Evolutionary conservation across 2,329 filamentous ascomycete species (phyloP), one percentile per base, ranked within the genome.

Genomic region (Colletotrichum caudatum): DNA sequence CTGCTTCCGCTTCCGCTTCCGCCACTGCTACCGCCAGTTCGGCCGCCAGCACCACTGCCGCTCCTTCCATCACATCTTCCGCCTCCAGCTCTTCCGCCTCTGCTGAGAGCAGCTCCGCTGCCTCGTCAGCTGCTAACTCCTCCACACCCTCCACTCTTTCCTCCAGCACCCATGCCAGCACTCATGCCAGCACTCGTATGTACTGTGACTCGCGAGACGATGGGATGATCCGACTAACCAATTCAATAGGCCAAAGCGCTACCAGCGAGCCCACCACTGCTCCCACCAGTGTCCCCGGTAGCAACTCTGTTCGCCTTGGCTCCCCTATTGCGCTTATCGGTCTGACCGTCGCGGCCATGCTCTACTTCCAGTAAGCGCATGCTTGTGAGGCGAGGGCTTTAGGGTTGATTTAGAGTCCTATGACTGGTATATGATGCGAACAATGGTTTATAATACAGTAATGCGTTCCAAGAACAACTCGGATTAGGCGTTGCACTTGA

Each of bases 301-400:
- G 71, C 57, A 74, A 76, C 60, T 69, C 74, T 46, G 75, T 70
- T 59, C 74, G 72, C 74, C 77, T 80, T 71, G 77, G 80, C 71
- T 83, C 81, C 26, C 80, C 82, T n/a, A 78, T 84, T 53, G 82
- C 81, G 53, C 77, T 84, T 39, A 77, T 84, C 74, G 76, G 82
- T 44, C 78, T 81, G 56, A 79, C 82, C 46, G 77, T 81, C 51
- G 82, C 80, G 64, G 79, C 81, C 63, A 79, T 84, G 73, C 69
- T 82, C 74, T 82, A 82, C 81, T 81, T 83, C 74, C 82, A 84
- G 79, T 84, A 81, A 78, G 64, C 70, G 54, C 53, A 37, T 54
- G 39, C 35, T 33, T 39, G 6, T 61, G 44, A 39, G 26, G 48
- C 33, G 56, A 44, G 57, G 57, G 62, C 18, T 16, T 37, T 37